These are phyloP conservation scores for Penicillium coffeae DNA, from an alignment of 495 filamentous ascomycete species.

Conservation along the genomic window DNA sequence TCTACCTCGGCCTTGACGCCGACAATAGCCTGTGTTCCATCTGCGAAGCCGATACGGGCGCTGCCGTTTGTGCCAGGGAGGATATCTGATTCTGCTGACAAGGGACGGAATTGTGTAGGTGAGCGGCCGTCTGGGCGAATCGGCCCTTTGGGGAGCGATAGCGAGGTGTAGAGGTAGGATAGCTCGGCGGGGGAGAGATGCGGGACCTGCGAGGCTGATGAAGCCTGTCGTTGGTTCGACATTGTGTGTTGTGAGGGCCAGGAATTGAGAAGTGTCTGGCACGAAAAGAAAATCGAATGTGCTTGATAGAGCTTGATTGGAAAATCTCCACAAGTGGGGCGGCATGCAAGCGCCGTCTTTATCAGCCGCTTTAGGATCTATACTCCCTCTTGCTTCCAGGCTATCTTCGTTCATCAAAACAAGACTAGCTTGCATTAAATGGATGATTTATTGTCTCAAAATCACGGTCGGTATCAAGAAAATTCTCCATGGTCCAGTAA, in stretches of 20 bases:
- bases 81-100: constrained; percentile 84
- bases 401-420: too few relatives aligned
- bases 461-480: too few relatives aligned
- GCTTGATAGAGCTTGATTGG: constrained; percentile 26
- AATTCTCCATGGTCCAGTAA: too few relatives aligned
- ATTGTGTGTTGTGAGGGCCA: constrained; percentile 15
- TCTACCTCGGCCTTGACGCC: constrained; percentile 94
- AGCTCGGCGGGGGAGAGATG: constrained; percentile 93
- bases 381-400: constrained; percentile 21
- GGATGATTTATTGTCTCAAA: too few relatives aligned
- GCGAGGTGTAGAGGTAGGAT: constrained; percentile 88
- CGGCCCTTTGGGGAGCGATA: constrained; percentile 66
- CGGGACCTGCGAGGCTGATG: constrained; percentile 44
- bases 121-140: constrained; percentile 86
- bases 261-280: background rate
- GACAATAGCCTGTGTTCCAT: constrained; percentile 92
- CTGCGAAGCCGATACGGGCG: constrained; percentile 88
- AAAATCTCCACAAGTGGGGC: background rate
- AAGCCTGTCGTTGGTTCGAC: constrained; percentile 42
- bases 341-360: background rate
- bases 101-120: constrained; percentile 81
- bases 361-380: constrained; percentile 20
- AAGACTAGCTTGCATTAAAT: too few relatives aligned
- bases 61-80: constrained; percentile 87
- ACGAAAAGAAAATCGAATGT: constrained; percentile 13